These are phyloP conservation scores for Pulveroboletus sp. DNA, from an alignment of 768 basidiomycete genomes.

Conservation along the genomic window DNA sequence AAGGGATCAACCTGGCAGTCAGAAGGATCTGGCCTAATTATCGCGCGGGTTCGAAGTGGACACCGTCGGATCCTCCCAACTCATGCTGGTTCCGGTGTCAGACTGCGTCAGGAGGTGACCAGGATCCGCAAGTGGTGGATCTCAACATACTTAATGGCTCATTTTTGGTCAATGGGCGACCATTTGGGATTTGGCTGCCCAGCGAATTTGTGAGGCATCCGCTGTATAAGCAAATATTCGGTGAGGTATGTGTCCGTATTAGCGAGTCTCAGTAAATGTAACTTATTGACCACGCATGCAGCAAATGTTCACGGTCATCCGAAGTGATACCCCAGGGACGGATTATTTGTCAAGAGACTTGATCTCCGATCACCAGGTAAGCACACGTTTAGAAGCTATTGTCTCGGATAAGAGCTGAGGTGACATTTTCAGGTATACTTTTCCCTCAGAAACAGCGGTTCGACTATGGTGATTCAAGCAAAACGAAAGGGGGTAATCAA, in stretches of 20 bases:
- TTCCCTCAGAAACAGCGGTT: too few relatives aligned
- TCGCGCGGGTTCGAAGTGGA: conserved; percentile 25
- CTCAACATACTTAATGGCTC: conserved; percentile 40
- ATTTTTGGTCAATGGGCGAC: conserved; percentile 42
- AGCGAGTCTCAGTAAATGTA: too few relatives aligned
- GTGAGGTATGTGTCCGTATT: too few relatives aligned
- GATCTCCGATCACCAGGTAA: too few relatives aligned
- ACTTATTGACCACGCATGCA: too few relatives aligned
- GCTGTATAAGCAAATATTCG: too few relatives aligned
- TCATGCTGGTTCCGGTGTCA: conserved; percentile 30
- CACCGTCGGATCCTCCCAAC: conserved; percentile 11
- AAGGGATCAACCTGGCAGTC: conserved; percentile 34
- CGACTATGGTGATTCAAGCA: conserved; percentile 17
- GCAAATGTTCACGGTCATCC: too few relatives aligned
- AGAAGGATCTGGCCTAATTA: conserved; percentile 31
- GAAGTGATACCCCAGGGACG: too few relatives aligned
- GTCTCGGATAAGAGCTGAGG: too few relatives aligned
- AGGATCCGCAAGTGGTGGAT: conserved; percentile 29
- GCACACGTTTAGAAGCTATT: too few relatives aligned
- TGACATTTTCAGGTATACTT: too few relatives aligned
- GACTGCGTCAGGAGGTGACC: conserved; percentile 14
- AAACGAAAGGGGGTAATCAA: not conserved
- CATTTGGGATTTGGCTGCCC: conserved; percentile 34
- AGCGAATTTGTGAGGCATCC: conserved; percentile 19
- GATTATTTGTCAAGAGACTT: too few relatives aligned